Conservation (phyloP, 73 alveolate species). For the Paramecium bursaria region DNA sequence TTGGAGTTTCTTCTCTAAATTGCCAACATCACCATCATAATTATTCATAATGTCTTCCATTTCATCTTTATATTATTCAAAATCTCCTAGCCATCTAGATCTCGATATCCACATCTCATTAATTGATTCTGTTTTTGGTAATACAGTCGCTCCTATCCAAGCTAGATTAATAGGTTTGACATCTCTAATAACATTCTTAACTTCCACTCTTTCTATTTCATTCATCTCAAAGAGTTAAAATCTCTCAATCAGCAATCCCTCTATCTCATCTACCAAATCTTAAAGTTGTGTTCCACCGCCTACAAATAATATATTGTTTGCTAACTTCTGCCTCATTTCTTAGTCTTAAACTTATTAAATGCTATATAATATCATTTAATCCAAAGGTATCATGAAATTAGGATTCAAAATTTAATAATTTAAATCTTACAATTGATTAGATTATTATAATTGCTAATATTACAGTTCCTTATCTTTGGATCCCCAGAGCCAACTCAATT, state of each 20-base stretch:
- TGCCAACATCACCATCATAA: conserved; percentile 63
- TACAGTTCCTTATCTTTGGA: conserved; percentile 43
- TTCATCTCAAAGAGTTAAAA: conserved; percentile 37
- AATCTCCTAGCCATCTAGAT: conserved; percentile 68
- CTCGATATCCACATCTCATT: conserved; percentile 61
- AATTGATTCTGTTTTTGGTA: conserved; percentile 63
- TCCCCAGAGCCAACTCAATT: conserved; percentile 57
- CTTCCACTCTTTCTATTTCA: conserved; percentile 71
- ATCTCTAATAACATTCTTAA: conserved; percentile 62
- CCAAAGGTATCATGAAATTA: conserved; percentile 54
- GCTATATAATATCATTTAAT: conserved; percentile 62
- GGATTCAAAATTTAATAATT: conserved; percentile 45
- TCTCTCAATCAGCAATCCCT: conserved; percentile 56
- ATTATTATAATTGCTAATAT: background rate
- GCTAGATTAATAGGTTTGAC: conserved; percentile 57
- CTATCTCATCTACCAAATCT: conserved; percentile 66
- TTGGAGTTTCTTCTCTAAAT: conserved; percentile 28
- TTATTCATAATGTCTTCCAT: conserved; percentile 62
- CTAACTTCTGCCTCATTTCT: conserved; percentile 66
- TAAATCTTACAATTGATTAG: conserved; percentile 25
- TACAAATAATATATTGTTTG: conserved; percentile 58
- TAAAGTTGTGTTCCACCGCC: conserved; percentile 67
- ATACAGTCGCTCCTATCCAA: conserved; percentile 71
- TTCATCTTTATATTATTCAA: conserved; percentile 56
- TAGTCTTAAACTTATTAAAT: conserved; percentile 64